These are phyloP conservation scores for Diospyros kaki DNA, from an alignment of 148 eudicot species.

Conservation along the genomic window DNA sequence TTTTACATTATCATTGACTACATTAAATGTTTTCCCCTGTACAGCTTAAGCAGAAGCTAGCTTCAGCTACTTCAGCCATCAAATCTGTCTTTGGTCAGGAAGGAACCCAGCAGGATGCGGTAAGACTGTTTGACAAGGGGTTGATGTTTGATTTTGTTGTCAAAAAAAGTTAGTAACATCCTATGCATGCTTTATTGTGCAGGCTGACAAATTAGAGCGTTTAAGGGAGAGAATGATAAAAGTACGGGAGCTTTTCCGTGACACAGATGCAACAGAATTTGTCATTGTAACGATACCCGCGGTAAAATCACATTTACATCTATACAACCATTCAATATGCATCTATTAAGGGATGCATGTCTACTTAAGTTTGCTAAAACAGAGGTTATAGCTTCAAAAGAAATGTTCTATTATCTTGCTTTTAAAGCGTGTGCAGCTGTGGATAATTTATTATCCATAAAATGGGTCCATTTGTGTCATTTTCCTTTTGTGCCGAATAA, in stretches of 20 bases:
- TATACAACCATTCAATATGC: neutral
- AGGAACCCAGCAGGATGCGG: conserved; percentile 48
- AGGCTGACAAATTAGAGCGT: conserved; percentile 77
- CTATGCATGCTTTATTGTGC: conserved; percentile 16
- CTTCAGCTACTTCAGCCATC: conserved; percentile 93
- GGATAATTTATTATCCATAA: neutral
- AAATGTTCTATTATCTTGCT: neutral
- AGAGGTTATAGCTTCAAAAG: neutral
- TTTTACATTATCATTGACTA: neutral
- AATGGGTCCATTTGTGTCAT: neutral
- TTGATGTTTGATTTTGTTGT: neutral
- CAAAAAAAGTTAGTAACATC: neutral
- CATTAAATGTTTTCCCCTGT: conserved; percentile 7
- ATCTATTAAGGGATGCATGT: neutral
- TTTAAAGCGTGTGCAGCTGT: neutral
- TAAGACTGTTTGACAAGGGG: conserved; percentile 29
- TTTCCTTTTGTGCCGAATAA: neutral
- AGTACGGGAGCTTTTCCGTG: conserved; percentile 92
- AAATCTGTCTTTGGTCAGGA: conserved; percentile 93
- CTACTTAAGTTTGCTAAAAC: too few relatives aligned
- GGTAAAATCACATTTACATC: conserved; percentile 34
- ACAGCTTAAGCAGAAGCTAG: conserved; percentile 87
- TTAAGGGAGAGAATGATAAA: conserved; percentile 89
- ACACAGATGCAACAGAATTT: conserved; percentile 86
- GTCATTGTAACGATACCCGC: conserved; percentile 97